Conservation (phyloP, 78 protist genomes). For the Bodo saltans region DNA sequence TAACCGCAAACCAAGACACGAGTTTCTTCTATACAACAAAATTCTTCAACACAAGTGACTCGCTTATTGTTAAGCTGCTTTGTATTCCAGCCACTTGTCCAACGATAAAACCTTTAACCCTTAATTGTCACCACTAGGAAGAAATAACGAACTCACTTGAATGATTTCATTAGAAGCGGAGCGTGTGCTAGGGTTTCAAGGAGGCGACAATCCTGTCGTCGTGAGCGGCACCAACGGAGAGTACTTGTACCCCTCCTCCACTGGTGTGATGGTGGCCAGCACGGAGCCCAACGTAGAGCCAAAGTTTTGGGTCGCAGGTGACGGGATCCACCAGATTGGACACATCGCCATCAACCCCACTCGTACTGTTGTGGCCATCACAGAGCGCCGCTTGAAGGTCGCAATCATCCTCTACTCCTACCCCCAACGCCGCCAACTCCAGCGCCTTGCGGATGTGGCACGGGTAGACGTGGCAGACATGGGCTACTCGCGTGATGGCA, state of each 20-base stretch:
- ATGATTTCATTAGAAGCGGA: not conserved
- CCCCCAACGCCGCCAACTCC: not conserved
- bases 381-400: not conserved
- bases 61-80: too few relatives aligned
- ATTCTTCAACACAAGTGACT: too few relatives aligned
- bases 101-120: too few relatives aligned
- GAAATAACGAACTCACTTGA: too few relatives aligned
- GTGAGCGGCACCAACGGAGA: not conserved
- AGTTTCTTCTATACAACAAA: too few relatives aligned
- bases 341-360: not conserved
- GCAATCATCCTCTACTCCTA: not conserved
- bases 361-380: not conserved
- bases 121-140: not conserved
- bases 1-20: not conserved
- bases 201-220: not conserved
- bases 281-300: not conserved
- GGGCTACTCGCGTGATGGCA: constrained; percentile 17
- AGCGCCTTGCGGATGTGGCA: not conserved
- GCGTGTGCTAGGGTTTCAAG: not conserved
- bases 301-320: not conserved
- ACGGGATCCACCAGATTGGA: not conserved
- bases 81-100: too few relatives aligned
- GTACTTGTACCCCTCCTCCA: not conserved
- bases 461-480: not conserved
- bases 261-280: not conserved